Evolutionary conservation across 2,329 filamentous ascomycete genomes (phyloP), one percentile per base, ranked within the genome.

Genomic region (Diatrype stigma): DNA sequence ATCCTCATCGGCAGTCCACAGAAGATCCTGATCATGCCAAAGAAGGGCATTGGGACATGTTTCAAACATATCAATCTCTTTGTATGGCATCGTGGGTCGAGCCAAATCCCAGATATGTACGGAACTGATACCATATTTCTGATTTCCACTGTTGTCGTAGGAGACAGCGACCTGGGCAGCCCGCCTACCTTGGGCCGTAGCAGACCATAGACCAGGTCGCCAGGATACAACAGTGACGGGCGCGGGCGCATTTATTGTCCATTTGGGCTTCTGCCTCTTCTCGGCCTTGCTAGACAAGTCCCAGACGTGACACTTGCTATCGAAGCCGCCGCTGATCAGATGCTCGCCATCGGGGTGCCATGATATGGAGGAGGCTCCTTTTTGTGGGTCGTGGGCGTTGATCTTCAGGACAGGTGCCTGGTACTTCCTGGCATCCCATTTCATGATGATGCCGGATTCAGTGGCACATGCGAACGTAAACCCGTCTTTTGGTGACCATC

Each of bases 291-390:
- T 73, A 5, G 80, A 79, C 51, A 87, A 67, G 59, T 87, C 82
- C 85, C 85, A 88, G 6, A 87, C 79, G 58, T 84, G 75, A 37
- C 84, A 79, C 48, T 78, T 79, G 52, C 76, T 77, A 61, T 88
- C 85, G 56, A 78, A 72, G 6, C 84, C 83, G 4, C 78, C 82
- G 55, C 82, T 87, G 46, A 84, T 75, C 11, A 87, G 68, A 58
- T 87, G 82, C n/a, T 78, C 74, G 14, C 84, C 85, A 60, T 87
- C 84, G 0, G 82, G 80, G 57, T 88, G 85, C 85, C 85, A 88
- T 3, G 81, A 77, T 42, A 86, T 80, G 0, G 81, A 75, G 2
- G 78, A 73, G 59, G 81, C 82, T 0, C 79, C 73, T 55, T 79
- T 82, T 51, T 65, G 64, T 7, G 65, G 54, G 44, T 84, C 79